phyloP scores from a whole-genome alignment of 2,329 filamentous ascomycete genomes.

The Colletotrichum sp. region DNA sequence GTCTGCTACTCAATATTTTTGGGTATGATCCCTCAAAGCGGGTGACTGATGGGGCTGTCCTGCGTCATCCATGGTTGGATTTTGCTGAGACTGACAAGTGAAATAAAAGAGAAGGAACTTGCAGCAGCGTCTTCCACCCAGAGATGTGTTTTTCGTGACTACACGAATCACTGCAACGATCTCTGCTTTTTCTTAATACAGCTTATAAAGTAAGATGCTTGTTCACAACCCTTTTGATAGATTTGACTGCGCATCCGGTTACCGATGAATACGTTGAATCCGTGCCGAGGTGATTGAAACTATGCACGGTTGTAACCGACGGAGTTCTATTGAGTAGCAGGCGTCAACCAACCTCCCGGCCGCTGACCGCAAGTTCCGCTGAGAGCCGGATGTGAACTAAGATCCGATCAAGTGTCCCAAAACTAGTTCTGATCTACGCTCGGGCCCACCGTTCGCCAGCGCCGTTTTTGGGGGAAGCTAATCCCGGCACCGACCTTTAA shows the following conservation, averaged over 20 bases:
- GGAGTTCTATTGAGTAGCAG: neutral
- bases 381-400: neutral
- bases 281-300: neutral
- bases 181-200: neutral
- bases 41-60: too few relatives aligned
- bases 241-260: neutral
- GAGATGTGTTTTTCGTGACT: fast-evolving
- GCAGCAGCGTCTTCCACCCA: fast-evolving
- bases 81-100: too few relatives aligned
- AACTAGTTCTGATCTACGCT: neutral
- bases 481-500: neutral
- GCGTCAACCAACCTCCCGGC: neutral
- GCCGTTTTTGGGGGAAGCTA: neutral
- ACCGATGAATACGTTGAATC: neutral
- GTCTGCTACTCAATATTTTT: neutral
- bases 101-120: too few relatives aligned
- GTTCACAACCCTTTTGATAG: neutral
- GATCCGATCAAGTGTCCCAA: neutral
- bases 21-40: neutral
- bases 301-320: neutral
- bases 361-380: neutral
- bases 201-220: fast-evolving
- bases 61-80: too few relatives aligned
- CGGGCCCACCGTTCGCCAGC: neutral
- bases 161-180: fast-evolving